A percentile compares a stretch with the other conserved stretches of the same genome.
phyloP scores from a whole-genome alignment of 2,329 filamentous ascomycete species.

The Whalleya microplaca region DNA sequence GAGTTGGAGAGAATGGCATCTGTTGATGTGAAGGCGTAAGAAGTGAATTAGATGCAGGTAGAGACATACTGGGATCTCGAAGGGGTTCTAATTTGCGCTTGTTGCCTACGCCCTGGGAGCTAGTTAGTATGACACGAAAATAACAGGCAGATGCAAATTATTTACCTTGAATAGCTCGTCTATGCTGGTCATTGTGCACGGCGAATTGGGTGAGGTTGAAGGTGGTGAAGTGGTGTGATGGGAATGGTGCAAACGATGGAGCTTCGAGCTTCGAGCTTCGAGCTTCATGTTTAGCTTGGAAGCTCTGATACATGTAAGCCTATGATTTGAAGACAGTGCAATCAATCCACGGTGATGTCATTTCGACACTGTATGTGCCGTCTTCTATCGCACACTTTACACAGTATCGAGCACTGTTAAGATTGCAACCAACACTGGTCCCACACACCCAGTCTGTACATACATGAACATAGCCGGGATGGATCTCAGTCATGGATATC shows the following conservation, averaged over 20 bases:
- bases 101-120: constrained; percentile 45
- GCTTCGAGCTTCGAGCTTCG: not conserved
- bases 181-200: constrained; percentile 55
- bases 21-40: not conserved
- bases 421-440: no score
- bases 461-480: no score
- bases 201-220: not conserved
- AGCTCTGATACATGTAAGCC: no score
- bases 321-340: not conserved
- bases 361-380: no score
- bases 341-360: no score
- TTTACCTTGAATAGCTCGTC: constrained; percentile 62
- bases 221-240: not conserved
- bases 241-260: not conserved
- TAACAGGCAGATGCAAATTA: not conserved
- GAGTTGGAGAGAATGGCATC: not conserved
- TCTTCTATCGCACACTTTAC: no score
- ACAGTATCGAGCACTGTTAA: no score
- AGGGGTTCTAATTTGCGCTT: constrained; percentile 68
- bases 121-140: constrained; percentile 4
- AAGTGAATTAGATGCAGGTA: constrained; percentile 8
- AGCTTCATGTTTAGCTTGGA: no score
- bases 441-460: no score
- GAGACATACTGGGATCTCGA: constrained; percentile 62
- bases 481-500: no score